phyloP scores from a whole-genome alignment of 495 filamentous ascomycete genomes.

The Annulohypoxylon moriforme region DNA sequence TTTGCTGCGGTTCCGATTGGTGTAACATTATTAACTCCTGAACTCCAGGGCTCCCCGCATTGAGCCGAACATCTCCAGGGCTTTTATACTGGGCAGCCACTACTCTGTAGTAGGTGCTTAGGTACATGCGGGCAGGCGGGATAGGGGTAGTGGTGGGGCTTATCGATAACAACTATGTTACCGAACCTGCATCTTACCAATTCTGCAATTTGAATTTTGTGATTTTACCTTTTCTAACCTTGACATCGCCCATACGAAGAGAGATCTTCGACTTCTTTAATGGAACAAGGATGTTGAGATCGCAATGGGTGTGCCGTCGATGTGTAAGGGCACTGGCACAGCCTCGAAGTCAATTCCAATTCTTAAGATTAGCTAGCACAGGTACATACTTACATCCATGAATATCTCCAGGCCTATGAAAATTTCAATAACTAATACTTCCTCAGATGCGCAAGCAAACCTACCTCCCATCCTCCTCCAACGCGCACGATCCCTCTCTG shows the following conservation, averaged over 20 bases:
- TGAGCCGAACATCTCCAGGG: background rate
- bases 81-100: background rate
- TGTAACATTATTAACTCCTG: no score
- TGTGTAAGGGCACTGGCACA: conserved; percentile 58
- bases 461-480: conserved; percentile 55
- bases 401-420: background rate
- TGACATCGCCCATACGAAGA: background rate
- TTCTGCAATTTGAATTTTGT: background rate
- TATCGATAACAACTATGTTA: background rate
- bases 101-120: no score
- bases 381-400: conserved; percentile 38
- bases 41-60: background rate
- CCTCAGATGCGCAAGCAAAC: conserved; percentile 25
- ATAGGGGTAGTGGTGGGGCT: background rate
- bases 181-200: background rate
- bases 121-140: no score
- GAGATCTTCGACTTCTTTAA: conserved; percentile 6
- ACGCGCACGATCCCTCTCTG: conserved; percentile 54
- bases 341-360: conserved; percentile 46
- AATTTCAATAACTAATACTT: conserved; percentile 26
- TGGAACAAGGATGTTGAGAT: conserved; percentile 59
- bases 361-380: conserved; percentile 60
- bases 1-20: no score
- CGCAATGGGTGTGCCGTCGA: conserved; percentile 66
- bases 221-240: background rate